Base-by-base conservation (phyloP, 169 alveolate genomes). In the Eimeria praecox region DNA sequence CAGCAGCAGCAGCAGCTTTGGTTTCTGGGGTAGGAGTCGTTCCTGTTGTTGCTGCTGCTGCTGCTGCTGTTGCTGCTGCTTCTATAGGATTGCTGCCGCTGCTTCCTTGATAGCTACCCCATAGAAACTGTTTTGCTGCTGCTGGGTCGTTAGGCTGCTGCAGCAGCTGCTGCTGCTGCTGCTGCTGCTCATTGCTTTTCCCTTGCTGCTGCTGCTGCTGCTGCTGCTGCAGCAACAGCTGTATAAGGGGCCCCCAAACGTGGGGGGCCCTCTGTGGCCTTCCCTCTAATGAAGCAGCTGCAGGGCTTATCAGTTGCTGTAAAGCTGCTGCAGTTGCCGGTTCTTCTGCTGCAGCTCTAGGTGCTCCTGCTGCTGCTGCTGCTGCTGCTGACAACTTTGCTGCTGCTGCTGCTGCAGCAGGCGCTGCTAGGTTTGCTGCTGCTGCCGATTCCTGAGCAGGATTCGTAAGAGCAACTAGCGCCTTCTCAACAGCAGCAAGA, bases 191-290 rank as follows among this genome's bases (percentile, higher is more conserved):
- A 24, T 49, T 42, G 87, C 87, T 77, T 42, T 38, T 10, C 40
- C 35, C 59, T 38, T 77, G 87, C 33, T 77, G 87, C 87, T 77
- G 87, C 87, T 33, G 83, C 87, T 77, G 87, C 87, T 33, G 83
- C 42, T 3, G 83, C 83, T 59, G 69, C 69, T 59, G 69, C 69
- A 59, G 69, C 69, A 59, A n/a, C 20, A 59, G 69, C 69, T 77
- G 87, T 24, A 77, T 38, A 10, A 77, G 59, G 2, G 87, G 87
- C 38, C 87, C 87, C 87, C 87, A 77, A 14, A 77, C 62, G n/a
- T 35, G 87, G 30, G 87, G 54, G 59, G 35, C 87, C 59, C 62
- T 42, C 46, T 77, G 87, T 6, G 56, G 62, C n/a, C 40, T 77
- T 18, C 56, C 35, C 59, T 77, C 62, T 38, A 62, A 44, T 8